phyloP scores from a whole-genome alignment of 495 filamentous ascomycete species.

The Neurospora intermedia region DNA sequence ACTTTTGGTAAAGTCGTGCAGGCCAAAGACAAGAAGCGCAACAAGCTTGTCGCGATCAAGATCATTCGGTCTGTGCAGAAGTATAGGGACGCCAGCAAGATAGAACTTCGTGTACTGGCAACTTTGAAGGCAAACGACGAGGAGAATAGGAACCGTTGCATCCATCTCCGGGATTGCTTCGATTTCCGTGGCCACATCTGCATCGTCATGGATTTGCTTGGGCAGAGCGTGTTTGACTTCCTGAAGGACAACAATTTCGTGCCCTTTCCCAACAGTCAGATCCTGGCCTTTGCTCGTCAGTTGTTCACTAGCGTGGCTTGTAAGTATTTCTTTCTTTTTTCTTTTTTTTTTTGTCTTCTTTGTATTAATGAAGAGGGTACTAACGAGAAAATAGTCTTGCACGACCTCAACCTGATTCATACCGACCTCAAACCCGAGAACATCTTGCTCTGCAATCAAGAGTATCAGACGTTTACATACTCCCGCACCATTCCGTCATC shows the following conservation, averaged over 20 bases:
- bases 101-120: constrained; percentile 85
- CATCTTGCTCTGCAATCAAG: constrained; percentile 81
- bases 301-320: constrained; percentile 97
- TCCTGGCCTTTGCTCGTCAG: constrained; percentile 91
- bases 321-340: constrained; percentile 38
- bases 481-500: constrained; percentile 90
- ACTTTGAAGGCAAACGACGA: constrained; percentile 85
- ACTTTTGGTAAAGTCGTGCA: constrained; percentile 98
- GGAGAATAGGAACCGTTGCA: constrained; percentile 90
- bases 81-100: constrained; percentile 92
- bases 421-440: constrained; percentile 98
- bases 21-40: constrained; percentile 65
- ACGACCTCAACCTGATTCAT: constrained; percentile 95
- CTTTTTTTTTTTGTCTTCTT: background rate
- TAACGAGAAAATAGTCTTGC: constrained; percentile 55
- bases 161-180: constrained; percentile 94
- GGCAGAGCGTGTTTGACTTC: constrained; percentile 97
- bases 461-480: constrained; percentile 94
- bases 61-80: constrained; percentile 98
- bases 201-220: constrained; percentile 93
- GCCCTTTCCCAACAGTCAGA: constrained; percentile 98
- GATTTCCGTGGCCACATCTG: constrained; percentile 97
- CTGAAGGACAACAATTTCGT: constrained; percentile 90
- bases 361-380: constrained; percentile 5
- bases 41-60: constrained; percentile 82